Base-by-base conservation (phyloP, 805 yeast genomes). In the Ogataea trehaloabstinens region DNA sequence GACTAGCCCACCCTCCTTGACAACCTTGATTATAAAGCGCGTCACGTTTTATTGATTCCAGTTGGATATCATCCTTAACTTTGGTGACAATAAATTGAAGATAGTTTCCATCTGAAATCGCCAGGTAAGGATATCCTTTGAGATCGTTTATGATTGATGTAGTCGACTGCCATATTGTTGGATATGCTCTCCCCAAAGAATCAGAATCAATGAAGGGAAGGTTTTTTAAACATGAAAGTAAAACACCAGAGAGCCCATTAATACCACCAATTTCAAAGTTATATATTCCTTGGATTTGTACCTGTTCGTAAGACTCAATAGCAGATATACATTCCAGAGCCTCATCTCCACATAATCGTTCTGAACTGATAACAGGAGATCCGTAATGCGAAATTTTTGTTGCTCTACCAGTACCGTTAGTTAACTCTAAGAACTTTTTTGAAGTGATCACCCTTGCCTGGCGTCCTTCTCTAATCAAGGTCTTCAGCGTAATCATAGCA, bases 161-260 rank as follows among this genome's bases (percentile, higher is more conserved):
- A 11, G 62, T 59, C n/a, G n/a, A n/a, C 47, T 70, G 74, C 51
- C 60, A 64, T 28, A 54, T 58, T 3, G 70, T 67, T 15, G 74
- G 73, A 46, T 67, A 66, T 11, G 74, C 75, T 45, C 75, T 56
- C 5, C 75, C 75, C 76, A 70, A 70, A 41, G 67, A 48, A 43
- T 70, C 76, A 31, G 61, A 56, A 53, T 70, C 75, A 28, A 70
- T 38, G 19, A 63, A 53, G 19, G 52, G 49, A 19, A 44, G 22
- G 15, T 44, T 33, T 8, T 51, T 33, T n/a, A 47, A 39, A 4
- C 51, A 34, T 7, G 47, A 46, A 5, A 46, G 35, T 1, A 48
- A 27, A 4, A 45, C 35, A 15, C 54, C 39, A 31, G 61, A 48
- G 20, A 64, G 43, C 4, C 72, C 73, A 46, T 68, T 68, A 19